Evolutionary conservation across 108 stramenopile genomes (phyloP).

Genomic region (Schizochytrium sp.): DNA sequence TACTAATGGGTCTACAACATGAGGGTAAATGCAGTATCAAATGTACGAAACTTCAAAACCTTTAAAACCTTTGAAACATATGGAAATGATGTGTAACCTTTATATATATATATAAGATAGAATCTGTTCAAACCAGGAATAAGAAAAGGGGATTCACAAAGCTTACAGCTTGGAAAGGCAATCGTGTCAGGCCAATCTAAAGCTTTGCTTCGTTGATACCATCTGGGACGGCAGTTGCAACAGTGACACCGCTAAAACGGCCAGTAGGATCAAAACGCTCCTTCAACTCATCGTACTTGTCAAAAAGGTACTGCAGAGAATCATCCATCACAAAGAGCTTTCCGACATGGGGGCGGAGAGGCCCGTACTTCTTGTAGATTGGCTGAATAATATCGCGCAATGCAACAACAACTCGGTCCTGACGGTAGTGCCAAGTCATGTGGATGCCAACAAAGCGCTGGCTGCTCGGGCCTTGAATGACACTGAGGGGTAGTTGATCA

Average conservation of each 20-base stretch:
- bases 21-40: not conserved
- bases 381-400: conserved; percentile 10
- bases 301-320: not conserved
- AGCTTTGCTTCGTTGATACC: too few relatives aligned
- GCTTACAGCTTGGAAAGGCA: too few relatives aligned
- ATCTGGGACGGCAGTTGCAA: not conserved
- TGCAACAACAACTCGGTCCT: not conserved
- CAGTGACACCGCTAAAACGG: not conserved
- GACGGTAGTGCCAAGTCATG: conserved; percentile 5
- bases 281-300: not conserved
- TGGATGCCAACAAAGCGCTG: conserved; percentile 28
- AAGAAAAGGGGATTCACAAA: too few relatives aligned
- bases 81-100: not conserved
- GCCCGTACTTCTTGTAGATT: not conserved
- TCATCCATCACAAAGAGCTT: conserved; percentile 12
- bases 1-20: too few relatives aligned
- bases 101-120: not conserved
- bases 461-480: not conserved
- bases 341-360: not conserved
- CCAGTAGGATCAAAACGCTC: not conserved
- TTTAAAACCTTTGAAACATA: too few relatives aligned
- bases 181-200: too few relatives aligned
- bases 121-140: too few relatives aligned
- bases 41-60: not conserved
- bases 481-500: not conserved